Percentiles rank a stretch among this genome's conserved stretches.
phyloP scores from a whole-genome alignment of 2,329 filamentous ascomycete species.

The Tothia fuscella region DNA sequence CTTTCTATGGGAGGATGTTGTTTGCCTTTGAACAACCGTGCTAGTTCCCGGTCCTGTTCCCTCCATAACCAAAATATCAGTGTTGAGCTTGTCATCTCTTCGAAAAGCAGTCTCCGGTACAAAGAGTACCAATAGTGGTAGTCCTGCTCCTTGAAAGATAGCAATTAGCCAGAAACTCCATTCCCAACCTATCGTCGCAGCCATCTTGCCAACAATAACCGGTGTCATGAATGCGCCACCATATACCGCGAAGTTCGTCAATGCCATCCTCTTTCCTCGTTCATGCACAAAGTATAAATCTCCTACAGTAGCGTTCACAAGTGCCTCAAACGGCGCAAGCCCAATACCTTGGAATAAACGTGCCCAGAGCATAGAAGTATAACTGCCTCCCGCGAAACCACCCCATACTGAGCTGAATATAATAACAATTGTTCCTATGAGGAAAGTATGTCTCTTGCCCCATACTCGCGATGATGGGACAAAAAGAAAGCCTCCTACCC shows the following conservation, averaged over 20 bases:
- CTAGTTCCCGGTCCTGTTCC: neutral
- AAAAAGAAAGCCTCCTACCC: constrained; percentile 69
- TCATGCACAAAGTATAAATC: constrained; percentile 86
- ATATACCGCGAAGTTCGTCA: constrained; percentile 59
- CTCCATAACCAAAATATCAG: constrained; percentile 39
- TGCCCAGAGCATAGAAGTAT: constrained; percentile 62
- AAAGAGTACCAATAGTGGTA: constrained; percentile 64
- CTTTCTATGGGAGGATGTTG: too few species aligned
- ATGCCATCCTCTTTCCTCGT: constrained; percentile 76
- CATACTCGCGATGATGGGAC: constrained; percentile 81
- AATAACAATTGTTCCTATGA: constrained; percentile 64
- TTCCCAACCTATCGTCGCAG: constrained; percentile 60
- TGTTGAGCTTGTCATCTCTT: constrained; percentile 55
- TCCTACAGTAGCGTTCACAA: constrained; percentile 80
- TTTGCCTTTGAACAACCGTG: too few species aligned
- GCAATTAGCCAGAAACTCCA: constrained; percentile 85
- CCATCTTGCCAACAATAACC: constrained; percentile 82
- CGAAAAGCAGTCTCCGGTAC: constrained; percentile 76
- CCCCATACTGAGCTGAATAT: constrained; percentile 69
- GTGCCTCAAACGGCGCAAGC: constrained; percentile 75
- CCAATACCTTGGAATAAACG: constrained; percentile 78
- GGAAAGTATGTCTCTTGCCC: constrained; percentile 83
- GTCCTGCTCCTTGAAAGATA: constrained; percentile 62
- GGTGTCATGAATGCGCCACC: constrained; percentile 68
- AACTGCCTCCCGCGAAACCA: constrained; percentile 54